phyloP scores from a whole-genome alignment of 2,329 filamentous ascomycete genomes.

The Venturia pyrina region DNA sequence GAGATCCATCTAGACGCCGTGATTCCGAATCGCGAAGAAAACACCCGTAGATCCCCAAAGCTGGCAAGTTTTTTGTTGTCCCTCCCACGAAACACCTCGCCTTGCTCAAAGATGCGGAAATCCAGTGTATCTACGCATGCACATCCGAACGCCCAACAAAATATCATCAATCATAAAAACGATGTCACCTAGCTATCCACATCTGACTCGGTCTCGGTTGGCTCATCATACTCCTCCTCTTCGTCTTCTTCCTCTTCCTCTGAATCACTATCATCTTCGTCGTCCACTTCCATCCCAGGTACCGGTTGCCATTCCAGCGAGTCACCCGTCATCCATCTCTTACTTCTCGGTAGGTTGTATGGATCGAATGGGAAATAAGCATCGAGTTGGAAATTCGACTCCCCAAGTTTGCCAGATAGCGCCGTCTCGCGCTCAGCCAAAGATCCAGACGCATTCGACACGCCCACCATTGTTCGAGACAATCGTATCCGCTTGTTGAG shows the following conservation, averaged over 20 bases:
- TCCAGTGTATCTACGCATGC: neutral
- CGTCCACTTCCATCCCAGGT: conserved; percentile 37
- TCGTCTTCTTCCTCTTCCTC: conserved; percentile 35
- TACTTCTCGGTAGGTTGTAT: conserved; percentile 80
- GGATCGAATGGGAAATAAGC: conserved; percentile 97
- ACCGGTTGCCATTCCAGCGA: conserved; percentile 75
- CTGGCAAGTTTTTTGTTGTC: neutral
- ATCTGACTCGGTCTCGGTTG: conserved; percentile 27
- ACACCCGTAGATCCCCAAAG: neutral
- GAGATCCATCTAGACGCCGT: neutral
- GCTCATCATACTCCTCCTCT: conserved; percentile 43
- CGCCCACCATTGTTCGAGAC: conserved; percentile 55
- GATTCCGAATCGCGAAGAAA: neutral
- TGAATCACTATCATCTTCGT: conserved; percentile 9
- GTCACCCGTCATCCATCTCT: conserved; percentile 75
- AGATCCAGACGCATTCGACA: conserved; percentile 29
- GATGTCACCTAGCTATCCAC: conserved; percentile 14
- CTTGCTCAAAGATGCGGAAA: neutral
- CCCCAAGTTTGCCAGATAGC: conserved; percentile 47
- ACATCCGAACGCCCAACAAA: neutral
- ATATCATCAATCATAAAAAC: neutral
- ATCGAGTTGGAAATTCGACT: conserved; percentile 76
- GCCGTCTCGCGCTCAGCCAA: conserved; percentile 47
- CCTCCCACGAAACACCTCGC: neutral
- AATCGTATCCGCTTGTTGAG: conserved; percentile 84